A percentile compares a stretch with the other conserved stretches of the same genome.
Evolutionary conservation across 2,329 filamentous ascomycete genomes (phyloP).

Genomic region (Coniochaeta sp.): DNA sequence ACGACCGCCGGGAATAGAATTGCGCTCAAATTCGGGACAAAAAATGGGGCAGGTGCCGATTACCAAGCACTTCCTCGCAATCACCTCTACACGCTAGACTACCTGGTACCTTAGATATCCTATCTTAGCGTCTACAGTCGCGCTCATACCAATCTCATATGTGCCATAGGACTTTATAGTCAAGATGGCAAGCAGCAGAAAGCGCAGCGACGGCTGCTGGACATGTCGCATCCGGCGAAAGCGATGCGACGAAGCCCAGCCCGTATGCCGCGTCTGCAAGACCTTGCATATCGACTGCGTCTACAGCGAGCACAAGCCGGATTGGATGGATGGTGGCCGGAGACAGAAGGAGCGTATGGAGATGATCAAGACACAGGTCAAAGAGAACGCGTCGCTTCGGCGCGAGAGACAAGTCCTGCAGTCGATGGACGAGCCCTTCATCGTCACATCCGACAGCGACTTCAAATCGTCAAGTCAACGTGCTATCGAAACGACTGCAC

Average conservation of each 20-base stretch:
- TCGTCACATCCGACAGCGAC: not conserved
- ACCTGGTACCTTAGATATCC: no score
- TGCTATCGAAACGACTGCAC: not conserved
- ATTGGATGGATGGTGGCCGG: slow-evolving; percentile 45
- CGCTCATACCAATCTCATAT: not conserved
- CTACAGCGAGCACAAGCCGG: slow-evolving; percentile 39
- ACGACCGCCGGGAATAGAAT: no score
- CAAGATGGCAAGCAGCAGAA: not conserved
- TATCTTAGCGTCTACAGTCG: no score
- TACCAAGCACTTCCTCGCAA: no score
- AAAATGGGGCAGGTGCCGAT: no score
- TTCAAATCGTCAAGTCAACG: not conserved
- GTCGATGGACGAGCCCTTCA: not conserved
- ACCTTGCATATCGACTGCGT: slow-evolving; percentile 46
- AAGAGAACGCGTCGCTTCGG: slow-evolving; percentile 39
- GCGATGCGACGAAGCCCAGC: slow-evolving; percentile 46
- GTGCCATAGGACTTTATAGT: not conserved
- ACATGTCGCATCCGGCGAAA: slow-evolving; percentile 51
- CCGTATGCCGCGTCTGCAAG: slow-evolving; percentile 40
- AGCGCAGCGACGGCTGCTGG: slow-evolving; percentile 39
- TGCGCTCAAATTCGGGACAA: no score
- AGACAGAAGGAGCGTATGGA: slow-evolving; percentile 40
- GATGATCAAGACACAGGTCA: slow-evolving; percentile 45
- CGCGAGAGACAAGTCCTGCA: slow-evolving; percentile 30
- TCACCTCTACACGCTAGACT: no score